A percentile compares a stretch with the other conserved stretches of the same genome.
Evolutionary conservation across 148 eudicot species (phyloP).

Genomic region (Nepenthes gracilis): DNA sequence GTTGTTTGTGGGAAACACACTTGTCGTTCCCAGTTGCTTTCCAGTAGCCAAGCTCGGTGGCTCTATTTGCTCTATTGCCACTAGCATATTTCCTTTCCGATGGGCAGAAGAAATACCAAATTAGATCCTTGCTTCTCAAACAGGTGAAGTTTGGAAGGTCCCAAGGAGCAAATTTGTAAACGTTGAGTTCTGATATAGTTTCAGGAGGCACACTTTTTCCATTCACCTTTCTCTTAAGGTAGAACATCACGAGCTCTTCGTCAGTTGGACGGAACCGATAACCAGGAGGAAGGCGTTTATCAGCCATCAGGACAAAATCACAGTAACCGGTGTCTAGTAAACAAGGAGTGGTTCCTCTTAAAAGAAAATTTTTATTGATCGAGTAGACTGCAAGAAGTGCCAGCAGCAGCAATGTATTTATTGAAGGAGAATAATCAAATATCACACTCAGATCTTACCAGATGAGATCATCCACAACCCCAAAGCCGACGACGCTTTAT

Average conservation of each 20-base stretch:
- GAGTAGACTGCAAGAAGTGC: too few species aligned
- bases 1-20: not conserved
- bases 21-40: slow-evolving; percentile 9
- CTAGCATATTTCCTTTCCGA: slow-evolving; percentile 1
- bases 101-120: slow-evolving; percentile 12
- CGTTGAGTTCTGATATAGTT: slow-evolving; percentile 4
- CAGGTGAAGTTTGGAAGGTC: not conserved
- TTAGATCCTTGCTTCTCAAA: not conserved
- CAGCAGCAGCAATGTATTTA: too few species aligned
- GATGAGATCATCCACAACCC: too few species aligned
- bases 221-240: slow-evolving; percentile 7
- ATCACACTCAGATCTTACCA: too few species aligned
- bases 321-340: too few species aligned
- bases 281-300: not conserved
- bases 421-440: too few species aligned
- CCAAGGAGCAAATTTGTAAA: slow-evolving; percentile 8
- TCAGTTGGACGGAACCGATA: slow-evolving; percentile 11
- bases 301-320: too few species aligned
- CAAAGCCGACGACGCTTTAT: too few species aligned
- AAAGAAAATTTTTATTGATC: too few species aligned
- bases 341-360: too few species aligned
- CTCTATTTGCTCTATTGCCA: not conserved
- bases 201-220: not conserved
- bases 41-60: slow-evolving; percentile 6
- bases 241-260: slow-evolving; percentile 2